A percentile compares a stretch with the other conserved stretches of the same genome.
phyloP scores from a whole-genome alignment of 305 asterid genomes.

The Ilex paraguariensis region DNA sequence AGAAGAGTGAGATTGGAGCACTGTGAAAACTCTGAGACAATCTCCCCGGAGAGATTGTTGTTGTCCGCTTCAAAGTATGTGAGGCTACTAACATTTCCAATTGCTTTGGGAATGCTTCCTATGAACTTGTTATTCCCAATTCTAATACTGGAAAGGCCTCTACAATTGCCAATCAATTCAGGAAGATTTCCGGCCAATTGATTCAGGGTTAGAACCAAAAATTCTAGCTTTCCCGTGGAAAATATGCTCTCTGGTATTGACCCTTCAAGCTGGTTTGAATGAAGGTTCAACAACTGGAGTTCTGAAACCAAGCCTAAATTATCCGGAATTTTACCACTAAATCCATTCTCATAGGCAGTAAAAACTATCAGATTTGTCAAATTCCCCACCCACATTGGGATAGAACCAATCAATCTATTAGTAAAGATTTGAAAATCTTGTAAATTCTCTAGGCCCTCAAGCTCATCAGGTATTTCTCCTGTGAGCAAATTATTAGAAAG shows the following conservation, averaged over 20 bases:
- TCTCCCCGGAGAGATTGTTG: conserved; percentile 82
- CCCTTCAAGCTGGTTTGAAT: conserved; percentile 76
- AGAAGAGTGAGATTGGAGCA: conserved; percentile 81
- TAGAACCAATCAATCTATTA: conserved; percentile 66
- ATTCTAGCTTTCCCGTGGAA: conserved; percentile 56
- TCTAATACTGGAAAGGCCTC: conserved; percentile 68
- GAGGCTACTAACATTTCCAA: conserved; percentile 82
- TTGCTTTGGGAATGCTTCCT: conserved; percentile 64
- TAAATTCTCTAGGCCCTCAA: conserved; percentile 43
- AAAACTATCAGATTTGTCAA: conserved; percentile 57
- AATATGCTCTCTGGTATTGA: conserved; percentile 79
- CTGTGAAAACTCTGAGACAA: conserved; percentile 60
- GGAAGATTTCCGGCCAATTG: conserved; percentile 56
- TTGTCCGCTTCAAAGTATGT: conserved; percentile 88
- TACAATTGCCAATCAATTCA: conserved; percentile 60
- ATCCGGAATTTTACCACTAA: conserved; percentile 67
- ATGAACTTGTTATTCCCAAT: conserved; percentile 71
- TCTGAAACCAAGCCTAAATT: conserved; percentile 55
- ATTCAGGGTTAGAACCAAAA: conserved; percentile 82
- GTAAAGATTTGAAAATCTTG: conserved; percentile 63
- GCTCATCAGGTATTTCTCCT: conserved; percentile 67
- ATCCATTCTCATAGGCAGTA: conserved; percentile 88
- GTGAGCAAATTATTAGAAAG: conserved; percentile 56
- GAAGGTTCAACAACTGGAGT: conserved; percentile 73
- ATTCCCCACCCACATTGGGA: conserved; percentile 75